Base-by-base conservation (phyloP, 2,329 filamentous ascomycete genomes). In the Trichoderma arundinaceum region DNA sequence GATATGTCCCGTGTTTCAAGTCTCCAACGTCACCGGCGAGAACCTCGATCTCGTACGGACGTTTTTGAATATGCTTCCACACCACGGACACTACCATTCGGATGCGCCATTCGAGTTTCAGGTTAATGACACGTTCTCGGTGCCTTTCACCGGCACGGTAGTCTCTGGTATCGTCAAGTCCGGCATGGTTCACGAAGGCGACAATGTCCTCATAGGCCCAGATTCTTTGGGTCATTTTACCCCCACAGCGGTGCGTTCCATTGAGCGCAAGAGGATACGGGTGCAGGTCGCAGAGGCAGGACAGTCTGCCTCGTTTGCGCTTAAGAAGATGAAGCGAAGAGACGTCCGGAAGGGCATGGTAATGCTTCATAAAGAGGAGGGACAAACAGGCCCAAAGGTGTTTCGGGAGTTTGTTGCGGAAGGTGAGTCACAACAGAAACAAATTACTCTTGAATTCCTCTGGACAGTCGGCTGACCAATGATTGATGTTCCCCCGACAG, bases 301-400 rank as follows among this genome's bases (percentile, higher is more conserved):
- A 0, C 95, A 99, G 78, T 96, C 92, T 33, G 95, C 92, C 0
- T 95, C 91, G 8, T 96, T 99, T 73, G 94, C 95, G 0, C 77
- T 99, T 61, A 94, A 95, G 70, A 90, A 93, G 68, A 86, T 98
- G 2, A 88, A 93, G 56, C 84, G 94, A 48, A 96, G 94, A 77
- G 94, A 98, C 70, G 94, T 99, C 0, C 86, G 95, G 12, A 99
- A 99, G 81, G 95, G 95, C 35, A 98, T 98, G 94, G 95, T 99
- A 1, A 92, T 98, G 4, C 82, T 99, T 35, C 91, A 93, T 51
- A 96, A 94, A 75, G 79, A 89, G 12, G 92, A 96, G 59, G 88
- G 88, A 61, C 84, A 90, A 68, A 86, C 90, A 0, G 82, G 74
- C 72, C 91, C 81, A 69, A 95, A 89, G 70, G 91, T 92, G 10